phyloP scores from a whole-genome alignment of 2,329 filamentous ascomycete species.

The Trichoderma asperellum region DNA sequence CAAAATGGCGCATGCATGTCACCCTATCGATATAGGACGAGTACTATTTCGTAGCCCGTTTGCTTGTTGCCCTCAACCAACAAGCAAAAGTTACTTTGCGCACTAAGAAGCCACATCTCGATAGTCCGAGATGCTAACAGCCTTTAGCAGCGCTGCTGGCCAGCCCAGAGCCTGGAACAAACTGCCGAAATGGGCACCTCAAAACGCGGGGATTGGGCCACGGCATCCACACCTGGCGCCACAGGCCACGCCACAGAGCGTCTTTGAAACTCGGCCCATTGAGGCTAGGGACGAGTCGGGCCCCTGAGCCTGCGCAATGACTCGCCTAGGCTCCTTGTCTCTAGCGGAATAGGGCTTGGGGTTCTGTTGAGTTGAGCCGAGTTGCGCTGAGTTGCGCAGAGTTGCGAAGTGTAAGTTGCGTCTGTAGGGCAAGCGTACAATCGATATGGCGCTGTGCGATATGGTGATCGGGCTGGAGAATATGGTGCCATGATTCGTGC shows the following conservation, averaged over 20 bases:
- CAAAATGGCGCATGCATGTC: background rate
- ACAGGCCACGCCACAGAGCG: background rate
- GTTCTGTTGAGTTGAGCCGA: background rate
- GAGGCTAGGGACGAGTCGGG: background rate
- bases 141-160: background rate
- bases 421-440: background rate
- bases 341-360: background rate
- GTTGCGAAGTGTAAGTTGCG: background rate
- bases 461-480: background rate
- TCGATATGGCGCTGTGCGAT: background rate
- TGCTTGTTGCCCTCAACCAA: background rate
- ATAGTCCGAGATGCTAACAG: constrained; percentile 7
- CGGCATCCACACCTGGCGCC: constrained; percentile 14
- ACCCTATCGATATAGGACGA: background rate
- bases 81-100: background rate
- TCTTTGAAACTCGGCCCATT: background rate
- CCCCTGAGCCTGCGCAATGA: constrained; percentile 5
- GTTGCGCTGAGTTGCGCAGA: background rate
- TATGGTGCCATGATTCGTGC: background rate
- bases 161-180: background rate
- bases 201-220: constrained; percentile 26
- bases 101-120: background rate
- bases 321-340: background rate
- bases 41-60: too few relatives aligned
- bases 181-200: constrained; percentile 21